Conservation (phyloP, 176 grass and related monocot species). For the Oryza coarctata region DNA sequence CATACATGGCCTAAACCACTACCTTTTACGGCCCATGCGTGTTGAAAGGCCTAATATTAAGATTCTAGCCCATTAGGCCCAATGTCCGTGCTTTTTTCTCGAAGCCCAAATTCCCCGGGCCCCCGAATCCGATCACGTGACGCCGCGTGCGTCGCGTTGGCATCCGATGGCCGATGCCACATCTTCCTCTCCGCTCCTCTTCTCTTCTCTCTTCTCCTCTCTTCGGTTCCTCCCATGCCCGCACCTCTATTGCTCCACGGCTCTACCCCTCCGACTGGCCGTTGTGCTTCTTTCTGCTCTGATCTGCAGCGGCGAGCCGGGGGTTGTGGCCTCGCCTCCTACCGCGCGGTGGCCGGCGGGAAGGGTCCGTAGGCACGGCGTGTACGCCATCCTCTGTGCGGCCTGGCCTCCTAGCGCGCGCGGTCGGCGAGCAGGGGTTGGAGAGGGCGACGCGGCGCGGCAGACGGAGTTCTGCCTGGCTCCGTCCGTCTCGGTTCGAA, state of each 20-base stretch:
- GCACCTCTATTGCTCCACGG: not conserved
- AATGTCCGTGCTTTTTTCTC: too few species aligned
- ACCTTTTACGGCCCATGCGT: too few species aligned
- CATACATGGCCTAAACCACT: too few species aligned
- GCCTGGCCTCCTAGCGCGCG: not conserved
- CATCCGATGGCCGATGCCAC: not conserved
- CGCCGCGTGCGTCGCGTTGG: not conserved
- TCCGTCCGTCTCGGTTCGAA: not conserved
- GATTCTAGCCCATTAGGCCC: too few species aligned
- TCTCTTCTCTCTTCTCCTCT: too few species aligned
- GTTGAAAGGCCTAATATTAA: too few species aligned
- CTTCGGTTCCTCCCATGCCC: not conserved
- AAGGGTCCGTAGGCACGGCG: not conserved
- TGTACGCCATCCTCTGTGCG: too few species aligned
- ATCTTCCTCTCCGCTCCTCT: not conserved
- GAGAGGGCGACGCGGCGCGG: too few species aligned
- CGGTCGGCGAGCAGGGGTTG: not conserved
- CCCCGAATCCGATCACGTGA: too few species aligned
- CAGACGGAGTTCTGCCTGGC: not conserved
- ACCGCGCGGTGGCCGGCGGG: too few species aligned
- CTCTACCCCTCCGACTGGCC: not conserved
- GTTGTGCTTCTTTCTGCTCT: not conserved
- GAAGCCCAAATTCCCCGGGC: too few species aligned
- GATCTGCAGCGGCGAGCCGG: not conserved
- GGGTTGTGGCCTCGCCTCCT: too few species aligned